Base-by-base conservation (phyloP, 148 eudicot species). In the Spergularia bocconei region DNA sequence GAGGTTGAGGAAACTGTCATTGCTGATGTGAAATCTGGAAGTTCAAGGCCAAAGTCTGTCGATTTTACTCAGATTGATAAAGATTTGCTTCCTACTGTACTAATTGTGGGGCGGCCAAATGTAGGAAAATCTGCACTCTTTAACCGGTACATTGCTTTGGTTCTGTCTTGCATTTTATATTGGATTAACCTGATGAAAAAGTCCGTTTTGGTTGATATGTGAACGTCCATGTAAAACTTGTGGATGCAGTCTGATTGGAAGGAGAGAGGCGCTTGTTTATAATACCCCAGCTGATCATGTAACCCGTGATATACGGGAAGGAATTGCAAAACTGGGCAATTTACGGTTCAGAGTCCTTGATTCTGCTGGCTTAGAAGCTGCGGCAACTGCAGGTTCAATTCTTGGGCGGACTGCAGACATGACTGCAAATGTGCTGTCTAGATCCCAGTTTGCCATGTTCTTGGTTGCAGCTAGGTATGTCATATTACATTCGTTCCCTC, bases 311-410 rank as follows among this genome's bases (percentile, higher is more conserved):
- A 92, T 95, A 73, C 84, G 97, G 63, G 99, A 92, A 81, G 98
- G 97, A 29, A 74, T 95, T 78, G 99, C 98, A 50, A 95, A 95
- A 80, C 77, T 95, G 80, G 88, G 98, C 67, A 86, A 91, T 78
- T 87, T 95, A 60, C 86, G 98, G 76, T 95, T 95, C 68, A 86
- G 82, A 69, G 91, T 95, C 71, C 86, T 95, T 81, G 99, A 95
- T 86, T 95, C 99, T 23, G 99, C 99, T 79, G 99, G 99, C 64
- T 84, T 95, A 75, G 99, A 95, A 83, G 99, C 94, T 3, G 99
- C 86, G 75, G 98, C 97, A 69, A 85, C 98, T 59, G 90, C 98
- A 36, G 97, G 99, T 65, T 95, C 97, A 57, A 96, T 95, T 83
- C 93, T 92, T 50, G 87, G 74, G 38, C 90, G 97, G 82, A 95